Base-by-base conservation (phyloP, 192 early-diverging fungal genomes). In the Rhizoclosmatium sp. region DNA sequence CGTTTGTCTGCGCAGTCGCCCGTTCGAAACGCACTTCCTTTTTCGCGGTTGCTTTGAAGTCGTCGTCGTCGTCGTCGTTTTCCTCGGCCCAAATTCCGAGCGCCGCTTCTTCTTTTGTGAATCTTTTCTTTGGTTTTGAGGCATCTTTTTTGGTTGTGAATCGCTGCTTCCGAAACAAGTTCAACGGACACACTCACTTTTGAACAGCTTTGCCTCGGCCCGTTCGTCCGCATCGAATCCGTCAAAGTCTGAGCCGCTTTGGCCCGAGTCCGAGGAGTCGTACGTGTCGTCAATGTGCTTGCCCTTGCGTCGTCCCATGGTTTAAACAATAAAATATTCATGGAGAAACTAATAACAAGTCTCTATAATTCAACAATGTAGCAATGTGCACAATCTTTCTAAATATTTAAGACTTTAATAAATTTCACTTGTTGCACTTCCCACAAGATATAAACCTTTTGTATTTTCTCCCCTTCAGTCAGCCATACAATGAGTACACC, bases 41-140 rank as follows among this genome's bases (percentile, higher is more conserved):
- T 69, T 42, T 47, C 10, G 62, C 10, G 0, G 0, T 1, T 65
- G 10, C 0, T 40, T 69, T 47, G 16, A 61, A 71, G 0, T 79
- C 71, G 40, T 70, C 74, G n/a, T 74, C 73, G 74, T 21, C 48
- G 44, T 59, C 41, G 73, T 51, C 47, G 45, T 48, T 51, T 42
- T 47, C 47, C 1, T 51, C 51, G 14, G 21, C 85, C 65, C 85
- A 92, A 40, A 90, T 80, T 5, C 91, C 91, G 75, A 89, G 89
- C 21, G 89, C 88, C 4, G 81, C 85, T 19, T 90, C 85, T 45
- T 92, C 90, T 75, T 92, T 92, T 2, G 87, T 86, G 21, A 88
- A 87, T 48, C 87, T 83, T 14, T 81, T 76, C 19, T 82, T 67
- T 31, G 75, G 75, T 23, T 86, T 39, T 51, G 2, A 54, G 39